Base-by-base conservation (phyloP, 495 filamentous ascomycete genomes). In the Poronia punctata region DNA sequence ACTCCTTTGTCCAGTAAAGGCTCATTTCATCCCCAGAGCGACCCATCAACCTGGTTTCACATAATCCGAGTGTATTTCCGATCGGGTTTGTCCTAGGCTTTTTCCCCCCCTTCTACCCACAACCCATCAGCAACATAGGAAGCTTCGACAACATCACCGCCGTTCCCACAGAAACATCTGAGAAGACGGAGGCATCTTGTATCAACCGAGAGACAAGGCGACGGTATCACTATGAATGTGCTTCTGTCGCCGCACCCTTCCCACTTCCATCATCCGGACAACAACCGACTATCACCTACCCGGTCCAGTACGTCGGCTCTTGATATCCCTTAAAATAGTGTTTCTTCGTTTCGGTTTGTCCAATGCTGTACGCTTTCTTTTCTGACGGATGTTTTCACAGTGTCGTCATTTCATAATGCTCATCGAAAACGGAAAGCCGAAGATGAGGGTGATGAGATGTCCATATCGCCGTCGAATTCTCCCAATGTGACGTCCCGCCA, bases 361-460 rank as follows among this genome's bases (percentile, higher is more conserved):
- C 4, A 18, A 24, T 8, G 7, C 17, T 32, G 16, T 16, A 12
- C 7, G 17, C 19, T 34, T 20, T 14, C 36, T 17, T 22, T 6
- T 19, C 30, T 14, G 43, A 16, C 17, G 31, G 10, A 22, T 24
- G 27, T 41, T 45, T 22, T 15, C 11, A 37, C 44, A 80, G 78
- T 74, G 67, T 75, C 76, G 48, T 70, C 64, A 50, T 73, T 64
- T 54, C 62, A 46, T 62, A 74, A 54, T 61, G 65, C 55, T 10
- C 64, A 63, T 57, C 77, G 84, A 52, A 96, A 95, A 72, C 82
- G 88, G 65, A 94, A 94, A 69, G 86, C 84, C 44, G 84, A 86
- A 46, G 88, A 93, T 43, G 84, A 92, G 50, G 79, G 82, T 56
- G 83, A 87, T 55, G 83, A 85, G 49, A 93, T 93, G 87, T 89